Evolutionary conservation across 495 filamentous ascomycete genomes (phyloP).

Genomic region (Aspergillus affinis): DNA sequence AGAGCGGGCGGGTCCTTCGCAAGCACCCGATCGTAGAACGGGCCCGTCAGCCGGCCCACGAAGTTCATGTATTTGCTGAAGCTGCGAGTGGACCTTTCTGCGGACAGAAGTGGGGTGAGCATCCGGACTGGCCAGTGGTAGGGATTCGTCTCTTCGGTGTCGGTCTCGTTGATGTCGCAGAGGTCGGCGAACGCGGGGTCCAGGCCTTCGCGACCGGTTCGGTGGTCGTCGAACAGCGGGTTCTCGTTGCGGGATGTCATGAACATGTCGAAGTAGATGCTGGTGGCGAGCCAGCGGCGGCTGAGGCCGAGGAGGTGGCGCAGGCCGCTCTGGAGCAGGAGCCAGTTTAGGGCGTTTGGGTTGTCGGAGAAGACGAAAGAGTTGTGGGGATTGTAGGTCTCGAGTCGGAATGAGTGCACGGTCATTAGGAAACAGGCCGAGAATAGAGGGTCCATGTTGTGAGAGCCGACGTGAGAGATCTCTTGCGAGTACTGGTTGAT

Average conservation of each 20-base stretch:
- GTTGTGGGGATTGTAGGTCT: conserved; percentile 35
- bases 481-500: conserved; percentile 40
- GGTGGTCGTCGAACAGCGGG: conserved; percentile 29
- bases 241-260: conserved; percentile 26
- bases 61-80: conserved; percentile 30
- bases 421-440: conserved; percentile 44
- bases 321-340: conserved; percentile 42
- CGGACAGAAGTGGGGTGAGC: conserved; percentile 30
- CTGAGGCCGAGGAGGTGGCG: conserved; percentile 37
- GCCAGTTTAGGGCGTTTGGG: conserved; percentile 40
- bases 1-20: conserved; percentile 43
- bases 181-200: conserved; percentile 37
- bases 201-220: conserved; percentile 35
- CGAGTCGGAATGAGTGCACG: conserved; percentile 37
- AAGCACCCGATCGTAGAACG: conserved; percentile 34
- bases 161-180: conserved; percentile 38
- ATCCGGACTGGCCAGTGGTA: conserved; percentile 41
- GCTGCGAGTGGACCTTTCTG: conserved; percentile 20
- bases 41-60: conserved; percentile 34
- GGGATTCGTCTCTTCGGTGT: conserved; percentile 37
- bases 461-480: conserved; percentile 25
- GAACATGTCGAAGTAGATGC: conserved; percentile 42
- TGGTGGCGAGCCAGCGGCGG: conserved; percentile 31
- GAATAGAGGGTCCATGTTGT: conserved; percentile 47
- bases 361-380: conserved; percentile 45